Evolutionary conservation across 2,329 filamentous ascomycete genomes (phyloP), one percentile per base, ranked within the genome.

Genomic region (Claviceps monticola): DNA sequence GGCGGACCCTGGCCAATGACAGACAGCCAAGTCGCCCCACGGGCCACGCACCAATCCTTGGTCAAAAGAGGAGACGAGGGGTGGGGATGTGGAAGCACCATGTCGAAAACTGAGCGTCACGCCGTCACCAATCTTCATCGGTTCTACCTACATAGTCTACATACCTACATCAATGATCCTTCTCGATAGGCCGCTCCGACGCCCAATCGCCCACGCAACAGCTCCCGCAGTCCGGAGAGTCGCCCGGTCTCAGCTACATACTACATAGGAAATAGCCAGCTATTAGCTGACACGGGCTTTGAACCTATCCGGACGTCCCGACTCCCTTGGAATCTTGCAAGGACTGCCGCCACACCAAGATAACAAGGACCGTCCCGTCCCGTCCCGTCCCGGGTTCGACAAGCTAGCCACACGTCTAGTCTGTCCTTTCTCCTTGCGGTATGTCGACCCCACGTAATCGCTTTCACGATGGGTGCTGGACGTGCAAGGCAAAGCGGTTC

Each of bases 381-480:
- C 19, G 41, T 43, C 29, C 42, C 19, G 42, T 43, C 47, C 47
- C 17, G n/a, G 16, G 36, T n/a, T 34, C 17, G 14, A 21, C n/a
- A 46, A 13, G 26, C 45, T 23, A n/a, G 13, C 26, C 11, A n/a
- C 34, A 8, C 46, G 36, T 21, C 29, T 19, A 23, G 36, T 21
- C 29, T 19, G 23, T n/a, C 16, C 21, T 29, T 50, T 38, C 49
- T 50, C 39, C 26, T 46, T 50, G 43, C 21, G 49, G 42, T 43
- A 51, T 51, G 49, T 46, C 49, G 43, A 50, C 43, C 43, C 49
- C 43, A 34, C 49, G 49, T 37, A 51, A 46, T 36, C 49, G 49
- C n/a, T 51, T 51, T 43, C 49, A 51, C 42, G 49, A 46, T 14
- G 43, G 49, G n/a, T 51, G 49, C 43, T 51, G 49, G 49, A 51